These are phyloP conservation scores for Glaciozyma antarctica DNA, from an alignment of 768 basidiomycete genomes.

Conservation along the genomic window DNA sequence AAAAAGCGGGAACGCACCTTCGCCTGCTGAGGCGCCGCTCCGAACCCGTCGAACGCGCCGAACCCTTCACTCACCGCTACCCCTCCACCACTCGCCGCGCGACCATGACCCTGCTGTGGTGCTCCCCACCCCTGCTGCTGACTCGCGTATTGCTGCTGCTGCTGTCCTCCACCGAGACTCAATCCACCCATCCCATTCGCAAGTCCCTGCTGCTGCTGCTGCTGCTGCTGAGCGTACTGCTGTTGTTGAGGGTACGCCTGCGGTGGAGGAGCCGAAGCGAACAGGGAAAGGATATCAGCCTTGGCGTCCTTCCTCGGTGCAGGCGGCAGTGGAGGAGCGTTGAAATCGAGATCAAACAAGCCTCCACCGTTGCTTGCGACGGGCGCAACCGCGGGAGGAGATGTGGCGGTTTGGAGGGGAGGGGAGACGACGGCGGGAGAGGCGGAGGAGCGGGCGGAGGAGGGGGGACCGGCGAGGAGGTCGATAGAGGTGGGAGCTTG, in stretches of 20 bases:
- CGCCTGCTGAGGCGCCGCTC: not conserved
- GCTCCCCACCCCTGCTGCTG: not conserved
- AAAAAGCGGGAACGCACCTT: not conserved
- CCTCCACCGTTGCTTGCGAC: constrained; percentile 37
- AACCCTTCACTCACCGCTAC: not conserved
- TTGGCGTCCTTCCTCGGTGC: constrained; percentile 42
- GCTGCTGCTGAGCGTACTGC: not conserved
- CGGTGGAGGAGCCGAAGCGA: constrained; percentile 47
- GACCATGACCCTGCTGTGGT: not conserved
- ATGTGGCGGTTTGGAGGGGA: not conserved
- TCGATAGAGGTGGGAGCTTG: constrained; percentile 18
- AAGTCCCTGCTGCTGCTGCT: not conserved
- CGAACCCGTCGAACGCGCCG: constrained; percentile 1
- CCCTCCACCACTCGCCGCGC: not conserved
- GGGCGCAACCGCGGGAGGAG: constrained; percentile 32
- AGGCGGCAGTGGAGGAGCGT: constrained; percentile 38
- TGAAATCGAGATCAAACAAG: constrained; percentile 79
- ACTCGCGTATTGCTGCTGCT: not conserved
- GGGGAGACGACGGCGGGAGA: constrained; percentile 1
- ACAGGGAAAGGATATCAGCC: constrained; percentile 75
- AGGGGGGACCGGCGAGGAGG: constrained; percentile 25
- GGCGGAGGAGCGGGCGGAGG: constrained; percentile 1
- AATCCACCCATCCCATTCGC: not conserved
- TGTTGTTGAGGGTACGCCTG: constrained; percentile 21
- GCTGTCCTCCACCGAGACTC: constrained; percentile 1